Evolutionary conservation across 1,284 basidiomycete species (phyloP), one percentile per base, ranked within the genome.

Genomic region (Cystobasidium pallidum): DNA sequence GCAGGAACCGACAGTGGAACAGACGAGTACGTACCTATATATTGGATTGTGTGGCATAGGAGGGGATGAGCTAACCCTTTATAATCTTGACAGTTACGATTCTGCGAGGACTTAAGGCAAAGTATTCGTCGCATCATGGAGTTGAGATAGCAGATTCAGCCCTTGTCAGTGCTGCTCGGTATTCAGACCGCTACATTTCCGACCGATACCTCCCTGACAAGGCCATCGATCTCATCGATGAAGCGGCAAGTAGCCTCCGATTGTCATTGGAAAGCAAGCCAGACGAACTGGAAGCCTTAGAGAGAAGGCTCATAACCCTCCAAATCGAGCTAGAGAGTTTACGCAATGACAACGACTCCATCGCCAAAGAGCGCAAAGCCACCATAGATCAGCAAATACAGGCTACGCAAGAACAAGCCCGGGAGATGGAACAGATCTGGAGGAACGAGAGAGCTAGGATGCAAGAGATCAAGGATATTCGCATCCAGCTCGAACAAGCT

Each of bases 321-420:
- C 88, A 94, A 80, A 96, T 96, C 76, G 94, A 97, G 81, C 83
- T 91, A 15, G 91, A 93, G 81, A 91, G 89, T 74, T 83, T 97
- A 75, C 91, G 91, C 81, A 92, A 92, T 67, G 94, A 96, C 81
- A 85, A 84, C 2, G 94, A 97, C 78, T 85, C 89, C 2, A 89
- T 92, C 80, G 91, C 90, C 54, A 84, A 86, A 0, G 89, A 91
- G 79, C 84, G 94, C 43, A 82, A 88, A 62, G 80, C 82, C 13
- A 86, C 86, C 67, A 89, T 94, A 45, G 88, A 93, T 77, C 80
- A 80, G 26, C 85, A 88, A 70, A 82, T 94, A 34, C 79, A 83
- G 64, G 78, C 78, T 57, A 91, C 88, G 78, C 85, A 87, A 66
- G 83, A 83, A 43, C 85, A 89, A 76, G 89, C 89, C 2, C 82